Conservation (phyloP, 805 yeast species). For the Spathaspora gorwiae region DNA sequence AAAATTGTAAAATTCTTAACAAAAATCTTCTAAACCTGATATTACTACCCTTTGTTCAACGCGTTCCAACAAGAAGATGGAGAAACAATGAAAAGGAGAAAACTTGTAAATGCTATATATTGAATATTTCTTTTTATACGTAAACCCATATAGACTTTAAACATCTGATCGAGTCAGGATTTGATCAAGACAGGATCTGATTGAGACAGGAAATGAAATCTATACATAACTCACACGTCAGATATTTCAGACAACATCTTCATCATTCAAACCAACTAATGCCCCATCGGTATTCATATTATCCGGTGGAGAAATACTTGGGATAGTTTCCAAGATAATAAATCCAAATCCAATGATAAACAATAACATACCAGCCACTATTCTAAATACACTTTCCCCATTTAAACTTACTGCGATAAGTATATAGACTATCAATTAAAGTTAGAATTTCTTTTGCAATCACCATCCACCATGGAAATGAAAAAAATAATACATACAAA, state of each 20-base stretch:
- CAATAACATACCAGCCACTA: slow-evolving; percentile 56
- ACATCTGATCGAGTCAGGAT: not conserved
- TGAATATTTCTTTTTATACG: too few relatives aligned
- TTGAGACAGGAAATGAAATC: not conserved
- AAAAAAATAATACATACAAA: slow-evolving; percentile 40
- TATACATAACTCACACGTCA: too few relatives aligned
- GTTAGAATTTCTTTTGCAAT: slow-evolving; percentile 16
- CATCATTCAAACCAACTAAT: slow-evolving; percentile 34
- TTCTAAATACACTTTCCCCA: slow-evolving; percentile 53
- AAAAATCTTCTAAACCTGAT: too few relatives aligned
- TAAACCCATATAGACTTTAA: too few relatives aligned
- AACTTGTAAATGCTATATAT: too few relatives aligned
- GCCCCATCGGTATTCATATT: slow-evolving; percentile 59
- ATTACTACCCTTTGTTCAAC: too few relatives aligned
- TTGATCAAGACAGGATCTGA: slow-evolving; percentile 1
- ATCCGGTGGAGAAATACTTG: slow-evolving; percentile 74
- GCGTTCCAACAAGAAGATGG: too few relatives aligned
- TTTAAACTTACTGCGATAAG: slow-evolving; percentile 33
- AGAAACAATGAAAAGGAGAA: too few relatives aligned
- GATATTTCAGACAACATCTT: slow-evolving; percentile 27
- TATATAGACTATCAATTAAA: slow-evolving; percentile 25
- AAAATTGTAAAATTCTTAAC: too few relatives aligned
- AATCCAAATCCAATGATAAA: slow-evolving; percentile 57
- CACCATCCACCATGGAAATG: not conserved
- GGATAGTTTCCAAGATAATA: slow-evolving; percentile 62